Base-by-base conservation (phyloP, 768 basidiomycete species). In the Pulveroboletus sp. region DNA sequence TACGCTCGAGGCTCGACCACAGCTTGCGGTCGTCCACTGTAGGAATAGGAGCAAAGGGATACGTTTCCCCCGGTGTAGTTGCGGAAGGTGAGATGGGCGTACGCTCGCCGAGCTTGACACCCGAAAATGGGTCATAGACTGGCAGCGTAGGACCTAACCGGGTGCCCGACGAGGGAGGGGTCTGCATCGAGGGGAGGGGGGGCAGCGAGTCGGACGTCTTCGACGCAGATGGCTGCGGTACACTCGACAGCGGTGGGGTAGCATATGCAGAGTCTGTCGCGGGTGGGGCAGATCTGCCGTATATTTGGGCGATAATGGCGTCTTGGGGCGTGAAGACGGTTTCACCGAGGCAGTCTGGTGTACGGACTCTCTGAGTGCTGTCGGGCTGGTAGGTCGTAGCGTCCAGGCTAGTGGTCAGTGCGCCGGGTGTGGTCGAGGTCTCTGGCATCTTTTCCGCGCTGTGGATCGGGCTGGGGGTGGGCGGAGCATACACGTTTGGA, bases 1-100 rank as follows among this genome's bases (percentile, higher is more conserved):
- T 83, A 37, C 75, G 75, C 17, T 80, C 79, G 14, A 90, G 75
- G 52, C 84, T 81, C 0, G 75, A 59, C 88, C 88, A 90, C 41
- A 86, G 63, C 45, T 76, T 79, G 43, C 77, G 78, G 53, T 76
- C 75, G 40, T 67, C 68, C 16, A 43, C 43, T 0, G 43, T 40
- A 45, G 45, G 52, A 40, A 60, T 44, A 32, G 50, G 43, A 4
- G 41, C 21, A 14, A 47, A 10, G 9, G 46, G 14, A 34, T 37
- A 35, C 11, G 6, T 9, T 6, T 63, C 57, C 6, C 41, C 49
- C 21, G 50, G 55, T 1, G 38, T 46, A 5, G 41, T 46, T 3
- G 42, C 35, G 9, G 57, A 52, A 35, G 45, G 48, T 16, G 43
- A 45, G 24, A 40, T 19, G 23, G 57, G 50, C 2, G 56, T 25